Evolutionary conservation across 2,329 filamentous ascomycete species (phyloP).

Genomic region (Pseudomassariella vexata): DNA sequence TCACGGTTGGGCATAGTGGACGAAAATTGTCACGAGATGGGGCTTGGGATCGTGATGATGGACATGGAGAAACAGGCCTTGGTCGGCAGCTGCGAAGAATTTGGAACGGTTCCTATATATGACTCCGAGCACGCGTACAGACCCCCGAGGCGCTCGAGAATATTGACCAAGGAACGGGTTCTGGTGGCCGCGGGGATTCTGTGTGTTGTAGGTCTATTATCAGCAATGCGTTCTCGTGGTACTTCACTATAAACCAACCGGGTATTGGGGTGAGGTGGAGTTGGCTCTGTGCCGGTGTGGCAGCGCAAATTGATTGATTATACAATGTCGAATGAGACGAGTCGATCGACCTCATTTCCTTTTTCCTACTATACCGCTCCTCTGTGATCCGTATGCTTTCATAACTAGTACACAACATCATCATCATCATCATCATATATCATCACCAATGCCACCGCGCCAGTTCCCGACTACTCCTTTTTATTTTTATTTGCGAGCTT

Average conservation of each 20-base stretch:
- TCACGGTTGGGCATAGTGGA: constrained; percentile 1
- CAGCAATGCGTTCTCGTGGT: constrained; percentile 9
- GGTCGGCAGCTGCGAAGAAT: constrained; percentile 3
- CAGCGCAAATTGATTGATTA: too few species aligned
- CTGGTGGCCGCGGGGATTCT: constrained; percentile 25
- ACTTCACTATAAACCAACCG: too few species aligned
- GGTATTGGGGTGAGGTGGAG: too few species aligned
- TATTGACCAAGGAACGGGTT: constrained; percentile 21
- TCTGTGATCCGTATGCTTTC: constrained; percentile 11
- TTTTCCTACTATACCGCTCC: constrained; percentile 1
- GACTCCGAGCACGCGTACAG: neutral
- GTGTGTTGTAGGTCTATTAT: constrained; percentile 15
- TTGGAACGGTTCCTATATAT: neutral
- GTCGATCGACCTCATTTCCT: constrained; percentile 8
- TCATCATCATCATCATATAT: constrained; percentile 1
- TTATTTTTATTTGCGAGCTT: constrained; percentile 13
- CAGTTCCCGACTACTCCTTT: constrained; percentile 6
- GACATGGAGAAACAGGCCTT: constrained; percentile 16
- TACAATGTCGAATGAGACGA: constrained; percentile 8
- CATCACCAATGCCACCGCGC: constrained; percentile 2
- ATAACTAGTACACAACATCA: constrained; percentile 1
- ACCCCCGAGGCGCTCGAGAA: constrained; percentile 10
- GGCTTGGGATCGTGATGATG: constrained; percentile 2
- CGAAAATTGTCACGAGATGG: constrained; percentile 5
- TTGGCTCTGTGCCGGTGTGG: too few species aligned